A percentile compares a stretch with the other conserved stretches of the same genome.
Conservation (phyloP, 2,329 filamentous ascomycete species). For the Venturia nashicola region DNA sequence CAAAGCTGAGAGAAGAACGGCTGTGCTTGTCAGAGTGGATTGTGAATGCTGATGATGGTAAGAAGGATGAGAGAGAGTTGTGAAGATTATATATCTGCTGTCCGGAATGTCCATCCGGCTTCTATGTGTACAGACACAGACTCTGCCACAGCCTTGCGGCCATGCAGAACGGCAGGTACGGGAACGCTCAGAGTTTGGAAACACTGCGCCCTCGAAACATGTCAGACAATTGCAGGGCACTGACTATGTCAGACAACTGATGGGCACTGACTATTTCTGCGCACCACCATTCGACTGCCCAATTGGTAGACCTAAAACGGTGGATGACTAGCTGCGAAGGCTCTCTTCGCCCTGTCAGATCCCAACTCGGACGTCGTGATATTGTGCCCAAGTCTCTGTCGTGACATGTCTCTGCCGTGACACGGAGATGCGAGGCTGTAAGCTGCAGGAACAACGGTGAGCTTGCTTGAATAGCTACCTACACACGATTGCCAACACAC, state of each 20-base stretch:
- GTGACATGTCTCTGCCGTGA: background rate
- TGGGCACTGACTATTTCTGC: too few species aligned
- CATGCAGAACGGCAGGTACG: background rate
- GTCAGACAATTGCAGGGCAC: background rate
- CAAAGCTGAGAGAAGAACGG: background rate
- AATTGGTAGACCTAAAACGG: background rate
- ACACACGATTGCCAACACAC: background rate
- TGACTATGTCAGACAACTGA: too few species aligned
- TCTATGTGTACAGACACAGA: background rate
- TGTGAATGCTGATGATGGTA: background rate
- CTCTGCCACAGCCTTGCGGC: background rate
- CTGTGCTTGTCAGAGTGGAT: background rate
- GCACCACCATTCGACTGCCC: too few species aligned
- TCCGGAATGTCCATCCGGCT: background rate
- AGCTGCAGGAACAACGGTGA: background rate
- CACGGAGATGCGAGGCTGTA: background rate
- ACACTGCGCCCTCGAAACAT: constrained; percentile 1
- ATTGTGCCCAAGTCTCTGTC: background rate
- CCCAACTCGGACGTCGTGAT: background rate
- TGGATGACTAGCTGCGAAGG: background rate
- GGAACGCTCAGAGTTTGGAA: background rate
- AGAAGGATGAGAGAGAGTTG: background rate
- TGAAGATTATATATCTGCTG: background rate
- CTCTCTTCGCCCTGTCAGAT: background rate
- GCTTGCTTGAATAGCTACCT: background rate